These are phyloP conservation scores for Starmerella tilneyi DNA, from an alignment of 805 yeast genomes.

Conservation along the genomic window DNA sequence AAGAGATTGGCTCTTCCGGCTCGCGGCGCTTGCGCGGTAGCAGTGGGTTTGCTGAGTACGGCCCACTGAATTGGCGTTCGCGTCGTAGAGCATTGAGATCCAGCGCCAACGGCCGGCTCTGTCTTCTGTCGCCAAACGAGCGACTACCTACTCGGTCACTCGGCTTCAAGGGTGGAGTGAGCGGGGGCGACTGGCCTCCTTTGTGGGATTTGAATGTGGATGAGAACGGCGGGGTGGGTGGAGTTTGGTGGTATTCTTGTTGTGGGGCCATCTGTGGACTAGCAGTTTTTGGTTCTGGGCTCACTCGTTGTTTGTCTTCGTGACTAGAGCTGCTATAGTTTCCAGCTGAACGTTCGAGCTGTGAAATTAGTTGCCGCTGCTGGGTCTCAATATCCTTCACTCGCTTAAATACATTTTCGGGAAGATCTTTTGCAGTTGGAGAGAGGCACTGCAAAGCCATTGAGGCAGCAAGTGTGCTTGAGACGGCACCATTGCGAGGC, in stretches of 20 bases:
- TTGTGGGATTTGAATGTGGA: not conserved
- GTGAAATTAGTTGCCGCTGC: slow-evolving; percentile 18
- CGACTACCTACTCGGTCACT: no score
- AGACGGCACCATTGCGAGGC: not conserved
- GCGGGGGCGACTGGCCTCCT: not conserved
- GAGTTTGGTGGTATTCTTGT: not conserved
- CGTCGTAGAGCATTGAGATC: slow-evolving; percentile 18
- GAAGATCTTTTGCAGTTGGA: slow-evolving; percentile 17
- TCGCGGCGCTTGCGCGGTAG: slow-evolving; percentile 12
- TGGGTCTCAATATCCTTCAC: slow-evolving; percentile 18
- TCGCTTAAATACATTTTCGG: slow-evolving; percentile 14
- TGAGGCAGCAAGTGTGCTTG: slow-evolving; percentile 9
- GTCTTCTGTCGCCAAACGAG: slow-evolving; percentile 1
- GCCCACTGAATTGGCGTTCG: slow-evolving; percentile 23
- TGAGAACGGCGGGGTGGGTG: not conserved
- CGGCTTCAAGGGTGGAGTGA: no score
- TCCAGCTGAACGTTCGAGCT: not conserved
- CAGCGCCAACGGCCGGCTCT: slow-evolving; percentile 16
- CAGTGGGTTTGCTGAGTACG: slow-evolving; percentile 21
- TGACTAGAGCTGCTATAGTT: not conserved
- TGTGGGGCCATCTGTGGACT: not conserved
- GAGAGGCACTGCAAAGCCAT: slow-evolving; percentile 21
- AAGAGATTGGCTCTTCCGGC: slow-evolving; percentile 11
- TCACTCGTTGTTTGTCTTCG: no score
- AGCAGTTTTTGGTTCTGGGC: not conserved